These are phyloP conservation scores for Globisporangium megalacanthum DNA, from an alignment of 352 stramenopile genomes.

Conservation along the genomic window DNA sequence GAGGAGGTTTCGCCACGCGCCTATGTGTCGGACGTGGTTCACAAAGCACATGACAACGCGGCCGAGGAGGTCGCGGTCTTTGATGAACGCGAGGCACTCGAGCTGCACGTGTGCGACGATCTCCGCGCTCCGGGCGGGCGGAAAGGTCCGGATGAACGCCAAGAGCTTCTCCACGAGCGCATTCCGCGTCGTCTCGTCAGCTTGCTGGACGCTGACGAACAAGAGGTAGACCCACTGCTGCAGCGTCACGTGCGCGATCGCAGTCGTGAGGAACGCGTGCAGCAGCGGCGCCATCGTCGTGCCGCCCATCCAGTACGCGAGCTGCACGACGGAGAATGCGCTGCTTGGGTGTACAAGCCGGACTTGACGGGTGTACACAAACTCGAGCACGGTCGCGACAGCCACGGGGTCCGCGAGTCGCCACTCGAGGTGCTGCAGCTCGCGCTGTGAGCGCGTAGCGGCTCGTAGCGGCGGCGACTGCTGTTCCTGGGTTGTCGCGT, in stretches of 20 bases:
- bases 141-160: constrained; percentile 23
- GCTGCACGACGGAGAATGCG: constrained; percentile 27
- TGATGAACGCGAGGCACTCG: constrained; percentile 24
- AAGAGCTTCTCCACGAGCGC: constrained; percentile 31
- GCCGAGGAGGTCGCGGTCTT: constrained; percentile 31
- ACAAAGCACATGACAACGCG: constrained; percentile 33
- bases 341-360: constrained; percentile 24
- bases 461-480: no score
- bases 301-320: constrained; percentile 44
- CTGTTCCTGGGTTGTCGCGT: background rate
- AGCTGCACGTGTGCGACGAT: constrained; percentile 30
- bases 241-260: constrained; percentile 22
- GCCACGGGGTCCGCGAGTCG: constrained; percentile 27
- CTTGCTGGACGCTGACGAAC: constrained; percentile 18
- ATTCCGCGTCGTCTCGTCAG: constrained; percentile 10
- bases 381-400: constrained; percentile 50
- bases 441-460: no score
- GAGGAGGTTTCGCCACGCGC: constrained; percentile 50
- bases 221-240: constrained; percentile 50
- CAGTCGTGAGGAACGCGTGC: constrained; percentile 28
- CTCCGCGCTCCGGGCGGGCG: constrained; percentile 15
- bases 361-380: constrained; percentile 40
- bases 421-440: constrained; percentile 38
- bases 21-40: constrained; percentile 31
- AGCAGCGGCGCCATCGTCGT: constrained; percentile 22